phyloP scores from a whole-genome alignment of 1,139 yeast genomes.

The Pichia sp. region DNA sequence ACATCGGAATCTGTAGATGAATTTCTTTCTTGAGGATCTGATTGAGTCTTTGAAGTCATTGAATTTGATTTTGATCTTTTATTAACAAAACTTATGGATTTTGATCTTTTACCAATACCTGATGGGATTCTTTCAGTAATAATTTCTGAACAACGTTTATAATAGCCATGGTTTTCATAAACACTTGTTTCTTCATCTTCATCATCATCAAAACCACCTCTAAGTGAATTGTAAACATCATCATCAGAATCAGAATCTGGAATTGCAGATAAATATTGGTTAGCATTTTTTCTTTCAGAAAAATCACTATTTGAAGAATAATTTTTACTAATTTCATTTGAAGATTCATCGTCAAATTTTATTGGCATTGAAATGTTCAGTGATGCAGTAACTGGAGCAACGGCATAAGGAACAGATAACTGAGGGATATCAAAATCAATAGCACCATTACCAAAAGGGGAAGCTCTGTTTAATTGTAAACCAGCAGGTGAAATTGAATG shows the following conservation, averaged over 20 bases:
- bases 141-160: slow-evolving; percentile 27
- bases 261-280: slow-evolving; percentile 13
- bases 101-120: slow-evolving; percentile 45
- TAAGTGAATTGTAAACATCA: slow-evolving; percentile 17
- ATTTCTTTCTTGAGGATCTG: slow-evolving; percentile 2
- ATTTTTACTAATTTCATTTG: slow-evolving; percentile 1
- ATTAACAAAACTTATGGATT: slow-evolving; percentile 52
- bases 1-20: slow-evolving; percentile 16
- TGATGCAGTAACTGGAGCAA: slow-evolving; percentile 75
- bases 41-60: not conserved
- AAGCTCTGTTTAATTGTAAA: slow-evolving; percentile 23
- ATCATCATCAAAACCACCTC: slow-evolving; percentile 27
- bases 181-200: slow-evolving; percentile 33
- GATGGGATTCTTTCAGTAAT: slow-evolving; percentile 28
- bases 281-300: slow-evolving; percentile 1
- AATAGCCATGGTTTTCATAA: slow-evolving; percentile 22
- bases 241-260: slow-evolving; percentile 24
- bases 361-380: slow-evolving; percentile 26
- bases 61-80: slow-evolving; percentile 41
- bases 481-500: slow-evolving; percentile 27
- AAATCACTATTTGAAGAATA: slow-evolving; percentile 6
- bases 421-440: slow-evolving; percentile 43
- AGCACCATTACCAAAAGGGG: slow-evolving; percentile 44
- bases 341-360: not conserved
- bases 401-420: slow-evolving; percentile 60